These are phyloP conservation scores for Penicillium corylophilum DNA, from an alignment of 2,329 filamentous ascomycete species.

Conservation along the genomic window DNA sequence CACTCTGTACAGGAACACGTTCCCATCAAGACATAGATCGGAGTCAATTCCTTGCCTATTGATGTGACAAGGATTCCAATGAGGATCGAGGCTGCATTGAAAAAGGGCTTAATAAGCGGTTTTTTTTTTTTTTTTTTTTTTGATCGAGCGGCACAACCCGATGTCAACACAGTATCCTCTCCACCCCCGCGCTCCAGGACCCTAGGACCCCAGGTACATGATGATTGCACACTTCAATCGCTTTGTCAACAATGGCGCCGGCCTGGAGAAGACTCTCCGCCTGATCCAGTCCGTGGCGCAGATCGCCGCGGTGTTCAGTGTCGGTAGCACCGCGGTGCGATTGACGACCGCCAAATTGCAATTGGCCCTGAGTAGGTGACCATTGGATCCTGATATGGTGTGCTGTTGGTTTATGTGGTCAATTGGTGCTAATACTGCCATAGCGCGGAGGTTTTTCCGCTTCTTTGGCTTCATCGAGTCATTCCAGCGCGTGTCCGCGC, in stretches of 20 bases:
- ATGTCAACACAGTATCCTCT: background rate
- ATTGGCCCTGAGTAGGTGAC: conserved; percentile 42
- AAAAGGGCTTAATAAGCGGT: background rate
- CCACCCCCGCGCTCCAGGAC: background rate
- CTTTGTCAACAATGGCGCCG: conserved; percentile 33
- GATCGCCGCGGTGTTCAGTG: conserved; percentile 29
- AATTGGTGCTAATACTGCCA: conserved; percentile 6
- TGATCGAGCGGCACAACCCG: background rate
- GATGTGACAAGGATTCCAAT: background rate
- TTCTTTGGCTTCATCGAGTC: conserved; percentile 67
- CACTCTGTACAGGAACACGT: background rate
- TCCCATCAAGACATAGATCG: background rate
- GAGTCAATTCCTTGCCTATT: background rate
- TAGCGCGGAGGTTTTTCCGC: conserved; percentile 63
- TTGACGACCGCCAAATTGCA: conserved; percentile 42
- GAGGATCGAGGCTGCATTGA: background rate
- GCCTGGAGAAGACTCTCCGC: conserved; percentile 42
- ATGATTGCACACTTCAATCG: conserved; percentile 29
- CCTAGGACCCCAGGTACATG: background rate
- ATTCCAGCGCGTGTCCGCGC: conserved; percentile 53
- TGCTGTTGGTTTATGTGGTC: background rate
- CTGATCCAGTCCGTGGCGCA: conserved; percentile 39
- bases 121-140: background rate
- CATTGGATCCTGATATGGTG: background rate
- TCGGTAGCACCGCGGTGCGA: conserved; percentile 30